Evolutionary conservation across 1,284 basidiomycete species (phyloP).

Genomic region (Tilletia setariae): DNA sequence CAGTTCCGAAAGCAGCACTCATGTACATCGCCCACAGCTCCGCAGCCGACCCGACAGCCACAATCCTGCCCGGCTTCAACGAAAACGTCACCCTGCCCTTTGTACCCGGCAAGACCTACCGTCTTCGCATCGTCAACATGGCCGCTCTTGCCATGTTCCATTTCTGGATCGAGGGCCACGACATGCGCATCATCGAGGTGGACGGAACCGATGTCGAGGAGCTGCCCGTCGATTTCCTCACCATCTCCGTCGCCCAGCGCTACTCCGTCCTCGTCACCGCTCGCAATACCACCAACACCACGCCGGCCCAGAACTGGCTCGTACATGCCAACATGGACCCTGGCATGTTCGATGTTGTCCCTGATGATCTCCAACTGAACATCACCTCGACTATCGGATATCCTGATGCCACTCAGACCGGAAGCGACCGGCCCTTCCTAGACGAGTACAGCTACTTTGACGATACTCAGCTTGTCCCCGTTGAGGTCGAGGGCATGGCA

Average conservation of each 20-base stretch:
- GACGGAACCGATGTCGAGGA: conserved; percentile 80
- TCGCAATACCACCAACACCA: conserved; percentile 68
- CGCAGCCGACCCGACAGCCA: conserved; percentile 56
- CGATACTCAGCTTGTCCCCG: conserved; percentile 57
- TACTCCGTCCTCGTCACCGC: conserved; percentile 88
- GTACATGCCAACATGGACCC: conserved; percentile 84
- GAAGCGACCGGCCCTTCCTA: conserved; percentile 29
- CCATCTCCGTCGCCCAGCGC: conserved; percentile 81
- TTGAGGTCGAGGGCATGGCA: conserved; percentile 50
- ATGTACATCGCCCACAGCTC: conserved; percentile 72
- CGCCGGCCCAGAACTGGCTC: conserved; percentile 67
- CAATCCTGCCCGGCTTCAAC: conserved; percentile 58
- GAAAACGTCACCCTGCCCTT: conserved; percentile 75
- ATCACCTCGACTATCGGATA: conserved; percentile 44
- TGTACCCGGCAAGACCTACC: conserved; percentile 68
- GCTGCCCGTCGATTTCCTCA: conserved; percentile 67
- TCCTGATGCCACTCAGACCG: conserved; percentile 24
- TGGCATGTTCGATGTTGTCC: conserved; percentile 57
- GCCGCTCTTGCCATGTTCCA: conserved; percentile 54
- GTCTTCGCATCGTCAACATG: conserved; percentile 74
- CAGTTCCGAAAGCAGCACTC: conserved; percentile 26
- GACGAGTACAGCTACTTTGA: conserved; percentile 53
- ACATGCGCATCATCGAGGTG: conserved; percentile 79
- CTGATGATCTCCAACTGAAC: conserved; percentile 43
- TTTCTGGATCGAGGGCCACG: conserved; percentile 76